A percentile compares a stretch with the other conserved stretches of the same genome.
Evolutionary conservation across 2,329 filamentous ascomycete genomes (phyloP).

Genomic region (Exophiala calicioides): DNA sequence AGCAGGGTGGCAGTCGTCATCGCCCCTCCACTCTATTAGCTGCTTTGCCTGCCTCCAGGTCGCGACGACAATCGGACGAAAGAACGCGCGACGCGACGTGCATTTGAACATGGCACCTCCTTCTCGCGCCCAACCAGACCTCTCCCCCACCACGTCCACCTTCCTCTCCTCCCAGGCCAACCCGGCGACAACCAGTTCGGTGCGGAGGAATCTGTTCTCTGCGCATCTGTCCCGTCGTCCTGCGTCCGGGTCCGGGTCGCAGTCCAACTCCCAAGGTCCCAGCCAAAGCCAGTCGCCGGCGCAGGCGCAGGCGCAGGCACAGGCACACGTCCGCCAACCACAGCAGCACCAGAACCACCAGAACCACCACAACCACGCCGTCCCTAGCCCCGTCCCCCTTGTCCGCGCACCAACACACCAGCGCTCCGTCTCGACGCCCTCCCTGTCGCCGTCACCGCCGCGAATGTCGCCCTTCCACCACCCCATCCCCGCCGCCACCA

Average conservation of each 20-base stretch:
- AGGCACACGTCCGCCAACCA: not conserved
- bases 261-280: conserved; percentile 13
- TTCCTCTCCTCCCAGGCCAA: conserved; percentile 7
- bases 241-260: conserved; percentile 28
- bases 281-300: conserved; percentile 2
- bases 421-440: conserved; percentile 21
- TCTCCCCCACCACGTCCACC: conserved; percentile 10
- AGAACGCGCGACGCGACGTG: too few relatives aligned
- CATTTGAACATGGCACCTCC: too few relatives aligned
- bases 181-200: conserved; percentile 32
- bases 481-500: not conserved
- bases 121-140: conserved; percentile 6
- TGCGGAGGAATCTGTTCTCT: conserved; percentile 49
- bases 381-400: too few relatives aligned
- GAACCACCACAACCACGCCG: too few relatives aligned
- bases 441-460: conserved; percentile 23
- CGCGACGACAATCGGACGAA: too few relatives aligned
- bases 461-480: conserved; percentile 16
- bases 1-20: too few relatives aligned
- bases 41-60: too few relatives aligned
- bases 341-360: conserved; percentile 4
- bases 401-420: conserved; percentile 12
- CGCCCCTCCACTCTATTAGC: too few relatives aligned
- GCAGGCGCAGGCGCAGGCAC: not conserved
- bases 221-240: conserved; percentile 46